Evolutionary conservation across 495 filamentous ascomycete species (phyloP).

Genomic region (Penicillium malachiteum): DNA sequence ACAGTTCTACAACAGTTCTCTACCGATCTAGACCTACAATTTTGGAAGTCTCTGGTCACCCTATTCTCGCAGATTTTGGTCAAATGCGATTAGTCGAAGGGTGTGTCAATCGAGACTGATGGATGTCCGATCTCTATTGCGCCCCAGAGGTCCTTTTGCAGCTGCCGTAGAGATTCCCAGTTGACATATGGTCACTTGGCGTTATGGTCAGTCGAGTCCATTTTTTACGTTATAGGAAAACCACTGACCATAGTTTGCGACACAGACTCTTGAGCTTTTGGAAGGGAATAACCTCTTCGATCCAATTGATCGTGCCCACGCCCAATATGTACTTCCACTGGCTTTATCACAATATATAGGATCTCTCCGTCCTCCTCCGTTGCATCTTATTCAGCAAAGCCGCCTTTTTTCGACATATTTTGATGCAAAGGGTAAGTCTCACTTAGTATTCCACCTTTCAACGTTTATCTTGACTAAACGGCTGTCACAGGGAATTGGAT

Average conservation of each 20-base stretch:
- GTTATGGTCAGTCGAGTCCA: slow-evolving; percentile 15
- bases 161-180: slow-evolving; percentile 20
- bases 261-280: slow-evolving; percentile 22
- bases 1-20: slow-evolving; percentile 5
- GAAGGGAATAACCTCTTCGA: slow-evolving; percentile 30
- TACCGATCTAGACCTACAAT: slow-evolving; percentile 13
- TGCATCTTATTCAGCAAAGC: slow-evolving; percentile 20
- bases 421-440: slow-evolving; percentile 18
- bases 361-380: slow-evolving; percentile 20
- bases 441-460: not conserved
- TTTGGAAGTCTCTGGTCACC: slow-evolving; percentile 12
- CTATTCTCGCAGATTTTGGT: slow-evolving; percentile 22
- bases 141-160: slow-evolving; percentile 22
- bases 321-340: slow-evolving; percentile 24
- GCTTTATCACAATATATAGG: slow-evolving; percentile 30
- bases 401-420: slow-evolving; percentile 20
- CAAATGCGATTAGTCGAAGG: slow-evolving; percentile 13
- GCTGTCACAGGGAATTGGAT: slow-evolving; percentile 13
- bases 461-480: not conserved
- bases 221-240: not conserved
- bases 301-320: slow-evolving; percentile 20
- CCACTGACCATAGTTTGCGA: not conserved
- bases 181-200: slow-evolving; percentile 24
- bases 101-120: slow-evolving; percentile 13
- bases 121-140: slow-evolving; percentile 26